These are phyloP conservation scores for Phaeolepiota aurea DNA, from an alignment of 768 basidiomycete species.

Conservation along the genomic window DNA sequence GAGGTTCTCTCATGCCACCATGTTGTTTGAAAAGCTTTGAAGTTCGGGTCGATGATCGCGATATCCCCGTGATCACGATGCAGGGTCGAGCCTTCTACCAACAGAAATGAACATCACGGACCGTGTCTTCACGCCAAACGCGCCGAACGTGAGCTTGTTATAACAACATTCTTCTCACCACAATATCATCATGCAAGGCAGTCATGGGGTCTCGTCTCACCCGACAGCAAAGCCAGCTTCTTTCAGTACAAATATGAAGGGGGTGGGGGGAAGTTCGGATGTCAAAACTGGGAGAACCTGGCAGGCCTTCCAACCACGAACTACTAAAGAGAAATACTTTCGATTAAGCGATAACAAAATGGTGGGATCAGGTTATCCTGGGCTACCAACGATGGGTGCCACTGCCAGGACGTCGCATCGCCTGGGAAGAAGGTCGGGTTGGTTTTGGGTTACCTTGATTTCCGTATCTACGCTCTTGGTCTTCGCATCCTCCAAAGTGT, in stretches of 20 bases:
- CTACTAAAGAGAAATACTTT: not conserved
- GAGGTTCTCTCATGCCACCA: not conserved
- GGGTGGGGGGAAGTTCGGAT: not conserved
- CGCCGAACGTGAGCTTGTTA: not conserved
- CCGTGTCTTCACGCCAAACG: not conserved
- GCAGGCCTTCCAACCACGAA: not conserved
- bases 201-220: not conserved
- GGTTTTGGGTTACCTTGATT: conserved; percentile 20
- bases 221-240: not conserved
- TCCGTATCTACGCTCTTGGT: conserved; percentile 16
- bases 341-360: conserved; percentile 5
- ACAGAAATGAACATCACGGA: not conserved
- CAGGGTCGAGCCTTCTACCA: not conserved
- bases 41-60: not conserved
- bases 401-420: conserved; percentile 1
- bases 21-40: not conserved
- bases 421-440: conserved; percentile 13
- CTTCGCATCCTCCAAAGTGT: conserved; percentile 12
- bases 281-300: not conserved
- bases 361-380: conserved; percentile 10
- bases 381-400: not conserved
- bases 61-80: not conserved
- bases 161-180: not conserved
- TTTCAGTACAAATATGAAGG: not conserved
- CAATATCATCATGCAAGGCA: not conserved